phyloP scores from a whole-genome alignment of 2,329 filamentous ascomycete genomes.

The Fusarium succisae region DNA sequence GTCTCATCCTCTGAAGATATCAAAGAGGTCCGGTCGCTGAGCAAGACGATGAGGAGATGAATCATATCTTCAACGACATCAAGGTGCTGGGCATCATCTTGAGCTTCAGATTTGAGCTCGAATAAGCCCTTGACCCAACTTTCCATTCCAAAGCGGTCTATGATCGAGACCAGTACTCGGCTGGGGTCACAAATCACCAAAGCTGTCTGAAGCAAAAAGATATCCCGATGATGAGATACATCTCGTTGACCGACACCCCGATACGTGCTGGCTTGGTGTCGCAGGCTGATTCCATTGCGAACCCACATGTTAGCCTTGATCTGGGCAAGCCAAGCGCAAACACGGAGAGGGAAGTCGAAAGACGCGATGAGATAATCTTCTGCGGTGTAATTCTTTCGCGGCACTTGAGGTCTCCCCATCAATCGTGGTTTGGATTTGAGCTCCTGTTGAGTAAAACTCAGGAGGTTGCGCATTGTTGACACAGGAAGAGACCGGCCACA shows the following conservation, averaged over 20 bases:
- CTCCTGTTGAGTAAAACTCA: slow-evolving; percentile 77
- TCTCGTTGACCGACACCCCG: slow-evolving; percentile 89
- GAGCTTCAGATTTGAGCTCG: slow-evolving; percentile 73
- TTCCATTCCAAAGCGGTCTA: slow-evolving; percentile 90
- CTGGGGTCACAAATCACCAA: slow-evolving; percentile 86
- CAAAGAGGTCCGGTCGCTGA: slow-evolving; percentile 88
- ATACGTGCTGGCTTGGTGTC: slow-evolving; percentile 95
- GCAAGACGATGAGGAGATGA: slow-evolving; percentile 87
- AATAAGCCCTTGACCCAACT: slow-evolving; percentile 89
- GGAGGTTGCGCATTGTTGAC: slow-evolving; percentile 71
- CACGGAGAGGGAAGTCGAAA: slow-evolving; percentile 92
- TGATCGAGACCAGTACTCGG: slow-evolving; percentile 85
- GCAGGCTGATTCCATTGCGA: slow-evolving; percentile 92
- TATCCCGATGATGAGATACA: slow-evolving; percentile 92
- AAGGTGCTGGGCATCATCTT: slow-evolving; percentile 87
- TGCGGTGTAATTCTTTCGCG: slow-evolving; percentile 65
- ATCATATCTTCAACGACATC: slow-evolving; percentile 97
- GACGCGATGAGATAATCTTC: slow-evolving; percentile 87
- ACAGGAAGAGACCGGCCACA: slow-evolving; percentile 79
- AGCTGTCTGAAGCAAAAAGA: slow-evolving; percentile 92
- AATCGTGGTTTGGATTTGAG: slow-evolving; percentile 71
- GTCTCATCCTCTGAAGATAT: slow-evolving; percentile 73
- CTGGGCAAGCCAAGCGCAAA: slow-evolving; percentile 96
- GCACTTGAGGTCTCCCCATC: slow-evolving; percentile 68
- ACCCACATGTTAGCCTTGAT: slow-evolving; percentile 99